These are phyloP conservation scores for Symbiodinium pilosum DNA, from an alignment of 73 alveolate species.

Conservation along the genomic window DNA sequence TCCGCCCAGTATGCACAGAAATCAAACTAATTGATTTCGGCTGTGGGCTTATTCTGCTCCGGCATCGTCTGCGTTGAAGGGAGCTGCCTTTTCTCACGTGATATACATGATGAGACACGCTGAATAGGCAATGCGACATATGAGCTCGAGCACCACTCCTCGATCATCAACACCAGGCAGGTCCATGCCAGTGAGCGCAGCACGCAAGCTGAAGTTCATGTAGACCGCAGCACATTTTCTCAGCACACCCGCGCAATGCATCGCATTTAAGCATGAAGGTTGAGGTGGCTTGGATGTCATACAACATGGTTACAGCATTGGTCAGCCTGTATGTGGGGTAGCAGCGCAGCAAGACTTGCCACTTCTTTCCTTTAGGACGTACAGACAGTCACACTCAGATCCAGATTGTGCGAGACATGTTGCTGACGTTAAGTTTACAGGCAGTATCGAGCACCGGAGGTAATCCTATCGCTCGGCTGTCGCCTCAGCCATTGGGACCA, in stretches of 20 bases:
- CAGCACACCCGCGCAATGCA: background rate
- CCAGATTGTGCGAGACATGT: too few relatives aligned
- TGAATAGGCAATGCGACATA: conserved; percentile 69
- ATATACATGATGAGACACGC: background rate
- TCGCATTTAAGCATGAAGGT: background rate
- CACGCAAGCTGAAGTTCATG: too few relatives aligned
- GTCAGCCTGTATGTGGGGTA: background rate
- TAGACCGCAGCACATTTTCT: too few relatives aligned
- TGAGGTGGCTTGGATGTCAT: background rate
- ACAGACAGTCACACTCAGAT: too few relatives aligned
- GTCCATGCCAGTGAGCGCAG: background rate
- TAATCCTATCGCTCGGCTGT: conserved; percentile 59
- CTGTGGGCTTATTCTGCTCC: background rate
- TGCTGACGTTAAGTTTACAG: too few relatives aligned
- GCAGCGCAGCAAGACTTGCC: background rate
- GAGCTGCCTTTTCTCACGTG: background rate
- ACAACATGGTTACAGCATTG: background rate
- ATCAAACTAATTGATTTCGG: conserved; percentile 71
- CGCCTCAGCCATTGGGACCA: background rate
- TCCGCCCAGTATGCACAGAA: conserved; percentile 36
- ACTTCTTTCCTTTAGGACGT: too few relatives aligned
- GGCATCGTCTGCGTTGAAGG: background rate
- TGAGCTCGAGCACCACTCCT: conserved; percentile 78
- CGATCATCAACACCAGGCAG: conserved; percentile 88
- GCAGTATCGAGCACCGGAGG: conserved; percentile 90